Evolutionary conservation across 305 asterid genomes (phyloP), one percentile per base, ranked within the genome.

Genomic region (Fraxinus xanthoxyloides): DNA sequence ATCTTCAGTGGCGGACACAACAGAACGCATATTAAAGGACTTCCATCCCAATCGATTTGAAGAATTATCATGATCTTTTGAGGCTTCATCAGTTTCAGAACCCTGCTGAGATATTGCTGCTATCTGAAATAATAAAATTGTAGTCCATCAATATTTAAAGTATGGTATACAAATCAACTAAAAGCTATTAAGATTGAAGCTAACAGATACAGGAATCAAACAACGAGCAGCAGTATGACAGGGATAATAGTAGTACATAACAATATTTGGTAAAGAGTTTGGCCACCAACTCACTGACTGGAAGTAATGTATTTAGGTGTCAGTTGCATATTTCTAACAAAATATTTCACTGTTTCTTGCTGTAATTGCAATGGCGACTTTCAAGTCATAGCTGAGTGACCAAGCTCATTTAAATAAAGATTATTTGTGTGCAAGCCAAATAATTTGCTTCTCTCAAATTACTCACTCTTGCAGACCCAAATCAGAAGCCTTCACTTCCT

Each of bases 1-100:
- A 87, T 95, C 98, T 89, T 95, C 99, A 0, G 98, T 90, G 72
- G 99, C 97, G 81, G 98, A 84, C 63, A 91, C 99, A 77, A 95
- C 99, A n/a, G 97, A 93, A n/a, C 84, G 91, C 89, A 95, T 95
- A 35, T 94, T 63, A 85, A 94, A 94, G 38, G 98, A 89, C 83
- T 89, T 94, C 97, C 97, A 91, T 81, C 88, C 97, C 74, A 89
- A 72, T 83, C 88, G 87, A 80, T 82, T 81, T 78, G 93, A 77
- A 23, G 81, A 81, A 13, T 70, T 77, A 61, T 82, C 91, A 35
- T 72, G 72, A 30, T 86, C 59, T 51, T 83, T 65, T 1, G 88
- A 85, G 59, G 85, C 79, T 77, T 79, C 85, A 4, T 87, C 88
- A 24, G 86, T 82, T 87, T 85, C 93, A 79, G 97, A 88, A 75